phyloP scores from a whole-genome alignment of 2,329 filamentous ascomycete genomes.

The Reticulascus tulasneorum region DNA sequence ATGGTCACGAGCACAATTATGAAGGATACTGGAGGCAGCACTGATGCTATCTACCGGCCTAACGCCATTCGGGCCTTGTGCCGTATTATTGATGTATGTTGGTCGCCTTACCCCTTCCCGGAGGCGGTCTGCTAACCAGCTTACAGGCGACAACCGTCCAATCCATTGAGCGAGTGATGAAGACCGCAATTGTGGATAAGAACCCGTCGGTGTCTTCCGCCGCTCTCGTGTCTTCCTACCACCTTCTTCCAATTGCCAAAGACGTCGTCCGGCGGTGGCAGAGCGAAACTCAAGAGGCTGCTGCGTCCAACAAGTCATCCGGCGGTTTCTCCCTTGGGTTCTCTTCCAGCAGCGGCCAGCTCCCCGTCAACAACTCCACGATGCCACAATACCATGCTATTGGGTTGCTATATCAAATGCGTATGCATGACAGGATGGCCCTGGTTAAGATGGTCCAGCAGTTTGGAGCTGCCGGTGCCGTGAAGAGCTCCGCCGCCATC shows the following conservation, averaged over 20 bases:
- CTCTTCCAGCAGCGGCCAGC: conserved; percentile 69
- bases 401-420: conserved; percentile 95
- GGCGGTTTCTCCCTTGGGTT: conserved; percentile 90
- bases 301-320: conserved; percentile 82
- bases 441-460: conserved; percentile 99
- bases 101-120: conserved; percentile 3
- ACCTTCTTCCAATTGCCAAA: conserved; percentile 90
- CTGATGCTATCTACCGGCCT: conserved; percentile 87
- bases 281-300: conserved; percentile 96
- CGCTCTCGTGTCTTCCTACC: conserved; percentile 93
- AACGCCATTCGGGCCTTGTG: conserved; percentile 95
- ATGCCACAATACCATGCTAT: conserved; percentile 99
- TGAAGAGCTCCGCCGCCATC: conserved; percentile 91
- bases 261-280: conserved; percentile 98
- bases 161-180: conserved; percentile 96
- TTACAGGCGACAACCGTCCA: conserved; percentile 84
- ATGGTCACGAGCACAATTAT: conserved; percentile 99
- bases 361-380: conserved; percentile 86
- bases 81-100: conserved; percentile 87
- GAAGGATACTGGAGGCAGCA: conserved; percentile 97
- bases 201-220: conserved; percentile 96
- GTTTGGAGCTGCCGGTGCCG: conserved; percentile 83
- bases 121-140: conserved; percentile 7
- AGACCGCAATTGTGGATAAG: conserved; percentile 98
- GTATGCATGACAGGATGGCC: conserved; percentile 95